phyloP scores from a whole-genome alignment of 495 filamentous ascomycete genomes.

The Cenococcum geophilum region DNA sequence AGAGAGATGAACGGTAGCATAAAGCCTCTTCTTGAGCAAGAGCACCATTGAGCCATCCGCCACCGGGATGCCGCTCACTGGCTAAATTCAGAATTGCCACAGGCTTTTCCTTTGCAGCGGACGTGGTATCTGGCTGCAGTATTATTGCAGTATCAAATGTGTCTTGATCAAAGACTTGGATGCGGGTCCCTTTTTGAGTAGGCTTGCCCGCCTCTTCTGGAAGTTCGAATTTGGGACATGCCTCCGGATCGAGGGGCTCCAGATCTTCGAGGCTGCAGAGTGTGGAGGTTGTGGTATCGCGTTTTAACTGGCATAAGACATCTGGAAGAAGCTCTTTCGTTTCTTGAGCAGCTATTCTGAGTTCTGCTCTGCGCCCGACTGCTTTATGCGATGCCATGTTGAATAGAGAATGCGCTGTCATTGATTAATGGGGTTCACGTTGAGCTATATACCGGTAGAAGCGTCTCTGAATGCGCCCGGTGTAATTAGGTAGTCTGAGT shows the following conservation, averaged over 20 bases:
- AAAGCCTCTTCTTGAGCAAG: conserved; percentile 60
- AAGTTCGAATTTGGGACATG: conserved; percentile 19
- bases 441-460: no score
- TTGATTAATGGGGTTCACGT: no score
- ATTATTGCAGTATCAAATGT: conserved; percentile 46
- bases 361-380: neutral
- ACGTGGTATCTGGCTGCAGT: conserved; percentile 32
- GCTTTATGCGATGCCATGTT: neutral
- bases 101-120: conserved; percentile 25
- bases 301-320: neutral
- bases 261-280: conserved; percentile 6
- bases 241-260: conserved; percentile 7
- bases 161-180: conserved; percentile 48
- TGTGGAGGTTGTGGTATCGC: conserved; percentile 10
- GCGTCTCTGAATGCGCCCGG: no score
- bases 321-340: conserved; percentile 1
- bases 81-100: conserved; percentile 60
- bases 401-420: neutral
- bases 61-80: conserved; percentile 47
- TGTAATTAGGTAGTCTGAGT: no score
- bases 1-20: conserved; percentile 58
- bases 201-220: conserved; percentile 5
- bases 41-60: conserved; percentile 51
- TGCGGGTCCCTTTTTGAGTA: conserved; percentile 21
- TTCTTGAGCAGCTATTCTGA: neutral